Evolutionary conservation across 371 early-diverging fungal species (phyloP), one percentile per base, ranked within the genome.

Genomic region (Zychaea mexicana): DNA sequence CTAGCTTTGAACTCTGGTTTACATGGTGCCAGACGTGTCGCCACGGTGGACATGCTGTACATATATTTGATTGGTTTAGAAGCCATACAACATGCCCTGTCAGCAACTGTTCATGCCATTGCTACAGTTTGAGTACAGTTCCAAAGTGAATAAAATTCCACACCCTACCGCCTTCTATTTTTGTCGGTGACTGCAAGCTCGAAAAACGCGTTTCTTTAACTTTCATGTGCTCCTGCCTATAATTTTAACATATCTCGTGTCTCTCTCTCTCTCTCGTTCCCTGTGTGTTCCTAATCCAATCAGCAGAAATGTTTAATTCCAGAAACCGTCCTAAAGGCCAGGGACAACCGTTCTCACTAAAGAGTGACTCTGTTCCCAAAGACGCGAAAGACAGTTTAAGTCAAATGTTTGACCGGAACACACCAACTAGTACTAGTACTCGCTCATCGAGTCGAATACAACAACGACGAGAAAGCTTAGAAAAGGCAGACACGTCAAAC

Each of bases 1-100:
- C 80, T 47, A 85, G 92, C 12, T 91, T 96, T 70, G 93, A 94
- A 62, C 73, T 86, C 45, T 98, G 97, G 97, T 98, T 97, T 72
- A 96, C 95, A 12, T 98, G 98, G 98, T 98, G 98, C 73, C 96
- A 96, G 71, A 91, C 92, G 15, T 98, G 98, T 74, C 84, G 94
- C 5, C 98, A 98, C 75, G 98, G 98, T 26, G 98, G 98, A 2
- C 98, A 98, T 70, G 89, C 94, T 3, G 73, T 81, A 26, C 98
- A 97, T 69, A 85, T 98, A 74, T 74, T 85, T 53, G 86, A 91
- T 36, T 98, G 98, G 98, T 98, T 98, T 71, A 78, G 81, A 60
- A 87, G 84, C 0, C 95, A 96, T 71, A 65, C 76, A 3, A 85
- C 78, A 39, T 98, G 98, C 72, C 97, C 98, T 21, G 94, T 97